A percentile compares a stretch with the other conserved stretches of the same genome.
phyloP scores from a whole-genome alignment of 2,329 filamentous ascomycete species.

The Scopulariopsis brevicaulis region DNA sequence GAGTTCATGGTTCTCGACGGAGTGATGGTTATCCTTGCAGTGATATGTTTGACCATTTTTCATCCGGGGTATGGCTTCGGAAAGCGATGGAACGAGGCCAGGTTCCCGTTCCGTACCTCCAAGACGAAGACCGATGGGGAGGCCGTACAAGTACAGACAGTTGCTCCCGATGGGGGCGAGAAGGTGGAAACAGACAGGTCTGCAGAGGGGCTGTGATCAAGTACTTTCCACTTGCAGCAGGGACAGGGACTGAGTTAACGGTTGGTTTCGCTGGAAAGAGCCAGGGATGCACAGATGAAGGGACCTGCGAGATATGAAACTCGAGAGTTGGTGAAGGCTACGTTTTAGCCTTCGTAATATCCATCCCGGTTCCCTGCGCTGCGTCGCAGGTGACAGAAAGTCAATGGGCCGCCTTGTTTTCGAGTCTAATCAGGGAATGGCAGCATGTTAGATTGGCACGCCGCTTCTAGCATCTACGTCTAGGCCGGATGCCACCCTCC shows the following conservation, averaged over 20 bases:
- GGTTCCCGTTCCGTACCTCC: background rate
- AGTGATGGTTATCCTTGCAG: slow-evolving; percentile 2
- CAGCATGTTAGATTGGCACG: too few species aligned
- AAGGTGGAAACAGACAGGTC: background rate
- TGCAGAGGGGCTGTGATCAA: background rate
- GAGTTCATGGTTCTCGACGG: slow-evolving; percentile 4
- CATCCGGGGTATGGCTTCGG: slow-evolving; percentile 1
- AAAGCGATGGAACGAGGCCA: slow-evolving; percentile 2
- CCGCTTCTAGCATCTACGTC: too few species aligned
- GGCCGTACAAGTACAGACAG: background rate
- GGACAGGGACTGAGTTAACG: background rate
- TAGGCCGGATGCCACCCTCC: too few species aligned
- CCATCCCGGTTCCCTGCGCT: too few species aligned
- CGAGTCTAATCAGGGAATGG: too few species aligned
- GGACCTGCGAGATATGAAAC: background rate
- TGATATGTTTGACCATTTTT: background rate
- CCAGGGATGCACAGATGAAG: background rate
- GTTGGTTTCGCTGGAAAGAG: background rate
- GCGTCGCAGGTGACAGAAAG: too few species aligned
- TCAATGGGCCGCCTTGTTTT: too few species aligned
- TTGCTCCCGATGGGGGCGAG: background rate
- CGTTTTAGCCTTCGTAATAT: too few species aligned
- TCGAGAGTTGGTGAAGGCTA: too few species aligned
- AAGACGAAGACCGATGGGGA: background rate
- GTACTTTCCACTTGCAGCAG: background rate